phyloP scores from a whole-genome alignment of 2,329 filamentous ascomycete species.

The Epicoccum sorghinum region DNA sequence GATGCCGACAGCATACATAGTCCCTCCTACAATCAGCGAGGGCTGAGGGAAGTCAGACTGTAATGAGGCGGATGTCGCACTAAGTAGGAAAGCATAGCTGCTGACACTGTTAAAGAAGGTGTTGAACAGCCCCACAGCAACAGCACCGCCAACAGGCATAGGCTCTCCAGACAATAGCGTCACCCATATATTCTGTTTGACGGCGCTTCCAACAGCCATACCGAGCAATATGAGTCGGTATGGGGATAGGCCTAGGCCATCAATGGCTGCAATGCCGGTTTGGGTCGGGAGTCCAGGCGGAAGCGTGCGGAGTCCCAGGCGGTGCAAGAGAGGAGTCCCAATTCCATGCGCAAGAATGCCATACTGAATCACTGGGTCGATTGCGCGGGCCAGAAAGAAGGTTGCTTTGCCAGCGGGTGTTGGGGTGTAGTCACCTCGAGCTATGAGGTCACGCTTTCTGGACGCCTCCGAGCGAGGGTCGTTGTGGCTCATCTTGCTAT shows the following conservation, averaged over 20 bases:
- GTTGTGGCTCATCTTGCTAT: slow-evolving; percentile 21
- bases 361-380: slow-evolving; percentile 58
- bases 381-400: slow-evolving; percentile 55
- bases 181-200: slow-evolving; percentile 65
- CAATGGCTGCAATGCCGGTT: slow-evolving; percentile 48
- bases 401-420: slow-evolving; percentile 47
- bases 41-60: slow-evolving; percentile 49
- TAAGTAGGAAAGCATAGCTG: slow-evolving; percentile 60
- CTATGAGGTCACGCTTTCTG: slow-evolving; percentile 46
- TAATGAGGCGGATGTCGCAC: slow-evolving; percentile 55
- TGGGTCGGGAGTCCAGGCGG: slow-evolving; percentile 50
- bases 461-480: slow-evolving; percentile 39
- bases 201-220: slow-evolving; percentile 59
- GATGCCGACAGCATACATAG: slow-evolving; percentile 60
- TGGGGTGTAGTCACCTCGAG: slow-evolving; percentile 50
- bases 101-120: slow-evolving; percentile 61
- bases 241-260: slow-evolving; percentile 56
- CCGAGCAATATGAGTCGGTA: slow-evolving; percentile 58
- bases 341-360: slow-evolving; percentile 53
- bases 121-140: slow-evolving; percentile 59
- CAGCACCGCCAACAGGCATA: slow-evolving; percentile 53
- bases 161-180: slow-evolving; percentile 56
- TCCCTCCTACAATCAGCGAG: slow-evolving; percentile 55
- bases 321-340: slow-evolving; percentile 52
- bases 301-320: slow-evolving; percentile 53